Base-by-base conservation (phyloP, 2,329 filamentous ascomycete genomes). In the Ophiostoma sp. region DNA sequence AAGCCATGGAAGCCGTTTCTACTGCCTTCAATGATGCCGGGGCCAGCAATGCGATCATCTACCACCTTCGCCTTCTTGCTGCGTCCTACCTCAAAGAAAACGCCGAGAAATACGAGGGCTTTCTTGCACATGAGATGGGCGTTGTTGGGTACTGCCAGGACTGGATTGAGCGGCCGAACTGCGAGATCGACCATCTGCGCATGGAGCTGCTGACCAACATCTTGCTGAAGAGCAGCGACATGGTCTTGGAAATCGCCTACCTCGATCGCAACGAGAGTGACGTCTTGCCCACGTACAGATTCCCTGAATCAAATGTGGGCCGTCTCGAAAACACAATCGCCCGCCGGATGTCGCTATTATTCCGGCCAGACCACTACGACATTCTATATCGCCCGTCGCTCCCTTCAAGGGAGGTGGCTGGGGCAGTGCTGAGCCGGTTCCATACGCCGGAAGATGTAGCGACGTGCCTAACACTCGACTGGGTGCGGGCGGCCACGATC, bases 171-270 rank as follows among this genome's bases (percentile, higher is more conserved):
- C 86, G 90, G 0, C 84, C 89, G 16, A 85, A 89, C 73, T 87
- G 88, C 66, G 94, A 98, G 79, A 96, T 98, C 71, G 95, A 99
- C 73, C 88, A 97, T 74, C 81, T 97, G n/a, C 91, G 92, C 60
- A 83, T 98, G 71, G 87, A 87, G 70, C 86, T 92, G 2, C 81
- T 98, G 65, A 86, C 89, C 71, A 88, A 94, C 71, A 85, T 92
- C 40, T 83, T 98, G 3, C 85, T 98, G 71, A 89, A 91, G 75
- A 91, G 90, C 7, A 88, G 89, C 65, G 87, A 88, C 16, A 87
- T 97, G 71, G 87, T 89, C 4, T 85, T 98, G 27, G 92, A 97
- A 75, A 91, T 98, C 71, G 87, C 92, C 67, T 97, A 98, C 76
- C 86, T 99, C 8, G 95, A 98, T 76, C 87, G 92, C 73, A 97